Evolutionary conservation across 2,329 filamentous ascomycete species (phyloP).

Genomic region (Mariannaea sp.): DNA sequence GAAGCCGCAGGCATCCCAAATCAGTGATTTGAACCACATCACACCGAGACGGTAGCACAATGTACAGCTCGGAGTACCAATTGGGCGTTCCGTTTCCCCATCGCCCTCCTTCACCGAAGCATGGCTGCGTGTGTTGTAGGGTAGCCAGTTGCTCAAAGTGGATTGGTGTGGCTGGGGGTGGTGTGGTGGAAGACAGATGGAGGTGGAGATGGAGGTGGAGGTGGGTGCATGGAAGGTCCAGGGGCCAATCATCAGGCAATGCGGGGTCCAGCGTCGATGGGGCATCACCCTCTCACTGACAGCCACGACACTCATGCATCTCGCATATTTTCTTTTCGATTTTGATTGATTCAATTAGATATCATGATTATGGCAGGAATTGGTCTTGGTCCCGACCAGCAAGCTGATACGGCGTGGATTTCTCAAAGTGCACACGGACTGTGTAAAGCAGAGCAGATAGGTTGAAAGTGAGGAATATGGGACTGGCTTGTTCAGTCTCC

Average conservation of each 20-base stretch:
- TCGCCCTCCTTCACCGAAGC: neutral
- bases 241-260: slow-evolving; percentile 25
- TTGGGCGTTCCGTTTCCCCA: neutral
- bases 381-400: neutral
- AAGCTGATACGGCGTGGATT: neutral
- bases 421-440: too few relatives aligned
- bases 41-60: slow-evolving; percentile 17
- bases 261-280: slow-evolving; percentile 29
- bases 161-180: slow-evolving; percentile 1
- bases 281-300: slow-evolving; percentile 48
- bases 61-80: slow-evolving; percentile 12
- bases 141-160: neutral
- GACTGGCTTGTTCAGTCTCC: neutral
- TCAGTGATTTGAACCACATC: slow-evolving; percentile 20
- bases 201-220: slow-evolving; percentile 1
- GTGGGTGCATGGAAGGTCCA: slow-evolving; percentile 8
- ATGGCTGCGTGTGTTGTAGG: slow-evolving; percentile 9
- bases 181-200: neutral
- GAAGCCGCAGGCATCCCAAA: neutral
- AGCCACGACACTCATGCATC: slow-evolving; percentile 56
- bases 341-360: slow-evolving; percentile 8
- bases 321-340: slow-evolving; percentile 15
- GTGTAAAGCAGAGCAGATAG: neutral
- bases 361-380: neutral
- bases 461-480: neutral